Evolutionary conservation across 768 basidiomycete species (phyloP).

Genomic region (Macrolepiota dolichaula): DNA sequence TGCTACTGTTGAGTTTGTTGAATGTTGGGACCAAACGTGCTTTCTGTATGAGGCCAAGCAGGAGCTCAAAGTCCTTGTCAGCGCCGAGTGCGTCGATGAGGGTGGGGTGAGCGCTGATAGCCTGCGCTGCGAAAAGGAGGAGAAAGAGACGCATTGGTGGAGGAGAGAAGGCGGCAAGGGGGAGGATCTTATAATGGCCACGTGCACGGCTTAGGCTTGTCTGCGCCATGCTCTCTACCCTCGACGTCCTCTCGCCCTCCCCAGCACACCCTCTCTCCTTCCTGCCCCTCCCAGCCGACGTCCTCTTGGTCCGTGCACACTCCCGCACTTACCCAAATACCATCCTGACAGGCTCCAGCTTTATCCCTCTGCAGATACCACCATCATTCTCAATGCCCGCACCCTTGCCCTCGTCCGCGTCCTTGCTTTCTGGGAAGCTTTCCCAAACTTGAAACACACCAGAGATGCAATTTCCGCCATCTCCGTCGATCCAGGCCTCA

Average conservation of each 20-base stretch:
- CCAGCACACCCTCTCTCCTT: slow-evolving; percentile 55
- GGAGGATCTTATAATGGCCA: background rate
- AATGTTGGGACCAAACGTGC: slow-evolving; percentile 89
- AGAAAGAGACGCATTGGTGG: slow-evolving; percentile 17
- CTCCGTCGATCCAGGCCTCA: slow-evolving; percentile 75
- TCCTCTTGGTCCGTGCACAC: slow-evolving; percentile 53
- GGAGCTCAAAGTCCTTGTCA: slow-evolving; percentile 74
- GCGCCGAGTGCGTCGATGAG: slow-evolving; percentile 74
- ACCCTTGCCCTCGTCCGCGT: slow-evolving; percentile 62
- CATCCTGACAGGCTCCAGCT: slow-evolving; percentile 39
- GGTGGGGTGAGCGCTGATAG: slow-evolving; percentile 42
- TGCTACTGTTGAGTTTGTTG: slow-evolving; percentile 78
- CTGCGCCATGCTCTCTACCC: slow-evolving; percentile 36
- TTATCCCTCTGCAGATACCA: slow-evolving; percentile 66
- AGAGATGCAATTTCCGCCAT: slow-evolving; percentile 53
- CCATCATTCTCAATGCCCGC: slow-evolving; percentile 72
- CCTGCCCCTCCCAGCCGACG: slow-evolving; percentile 50
- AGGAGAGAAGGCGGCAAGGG: no score
- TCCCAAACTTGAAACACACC: slow-evolving; percentile 52
- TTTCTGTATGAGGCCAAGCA: slow-evolving; percentile 76
- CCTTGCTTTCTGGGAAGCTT: slow-evolving; percentile 79
- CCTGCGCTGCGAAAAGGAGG: slow-evolving; percentile 28
- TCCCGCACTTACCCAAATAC: background rate
- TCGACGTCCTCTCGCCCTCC: slow-evolving; percentile 38
- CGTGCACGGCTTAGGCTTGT: slow-evolving; percentile 1